phyloP scores from a whole-genome alignment of 2,329 filamentous ascomycete species.

The Fusarium goolgardi region DNA sequence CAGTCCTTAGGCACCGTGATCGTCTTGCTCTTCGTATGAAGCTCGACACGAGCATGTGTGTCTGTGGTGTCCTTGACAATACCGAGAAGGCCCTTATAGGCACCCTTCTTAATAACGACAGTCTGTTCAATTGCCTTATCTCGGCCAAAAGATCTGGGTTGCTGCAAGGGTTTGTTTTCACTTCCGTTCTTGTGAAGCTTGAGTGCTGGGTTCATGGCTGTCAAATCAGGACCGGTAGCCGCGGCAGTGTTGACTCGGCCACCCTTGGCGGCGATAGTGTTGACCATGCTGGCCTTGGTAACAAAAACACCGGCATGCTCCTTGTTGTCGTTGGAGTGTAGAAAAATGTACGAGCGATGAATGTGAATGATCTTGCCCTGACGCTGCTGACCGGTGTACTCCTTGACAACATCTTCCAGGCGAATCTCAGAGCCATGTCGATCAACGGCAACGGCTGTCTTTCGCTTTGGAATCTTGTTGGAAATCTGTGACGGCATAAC shows the following conservation, averaged over 20 bases:
- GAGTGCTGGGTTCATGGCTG: constrained; percentile 91
- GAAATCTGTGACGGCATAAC: constrained; percentile 92
- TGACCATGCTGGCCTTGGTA: constrained; percentile 84
- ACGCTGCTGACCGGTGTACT: constrained; percentile 85
- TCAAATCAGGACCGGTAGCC: constrained; percentile 77
- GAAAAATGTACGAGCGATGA: constrained; percentile 90
- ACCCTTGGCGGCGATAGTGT: constrained; percentile 93
- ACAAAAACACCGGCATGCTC: constrained; percentile 94
- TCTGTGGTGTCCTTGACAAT: constrained; percentile 97
- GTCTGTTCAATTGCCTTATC: constrained; percentile 92
- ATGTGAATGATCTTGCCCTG: constrained; percentile 94
- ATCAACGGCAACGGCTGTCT: constrained; percentile 89
- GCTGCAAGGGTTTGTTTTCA: constrained; percentile 64
- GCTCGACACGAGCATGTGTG: constrained; percentile 84
- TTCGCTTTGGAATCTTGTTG: constrained; percentile 85
- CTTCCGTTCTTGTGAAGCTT: constrained; percentile 73
- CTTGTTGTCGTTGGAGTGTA: constrained; percentile 83
- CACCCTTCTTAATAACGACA: constrained; percentile 86
- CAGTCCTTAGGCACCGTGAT: constrained; percentile 85
- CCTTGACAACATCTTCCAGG: constrained; percentile 90
- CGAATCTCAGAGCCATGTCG: constrained; percentile 93
- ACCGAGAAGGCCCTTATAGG: constrained; percentile 91
- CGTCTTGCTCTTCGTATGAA: constrained; percentile 94
- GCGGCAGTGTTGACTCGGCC: constrained; percentile 74
- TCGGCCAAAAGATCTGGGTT: constrained; percentile 80